These are phyloP conservation scores for Meyerozyma sp. DNA, from an alignment of 1,139 yeast genomes.

Conservation along the genomic window DNA sequence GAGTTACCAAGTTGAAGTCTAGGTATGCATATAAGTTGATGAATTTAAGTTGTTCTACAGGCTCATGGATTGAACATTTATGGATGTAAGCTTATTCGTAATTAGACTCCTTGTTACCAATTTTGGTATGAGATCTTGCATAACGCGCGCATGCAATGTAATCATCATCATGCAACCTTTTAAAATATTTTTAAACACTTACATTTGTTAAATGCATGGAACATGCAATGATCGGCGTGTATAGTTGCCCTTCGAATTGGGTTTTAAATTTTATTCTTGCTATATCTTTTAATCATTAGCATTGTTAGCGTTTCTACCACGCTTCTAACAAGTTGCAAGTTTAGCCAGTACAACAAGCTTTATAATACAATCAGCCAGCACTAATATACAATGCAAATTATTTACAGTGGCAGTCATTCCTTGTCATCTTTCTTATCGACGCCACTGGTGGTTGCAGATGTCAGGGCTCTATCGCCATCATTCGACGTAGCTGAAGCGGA, in stretches of 20 bases:
- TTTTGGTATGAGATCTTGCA: no score
- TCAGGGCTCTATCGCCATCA: conserved; percentile 1
- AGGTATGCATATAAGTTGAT: neutral
- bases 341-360: neutral
- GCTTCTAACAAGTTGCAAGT: neutral
- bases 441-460: conserved; percentile 2
- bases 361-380: neutral
- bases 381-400: conserved; percentile 1
- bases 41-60: no score
- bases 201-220: no score
- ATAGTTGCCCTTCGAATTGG: no score
- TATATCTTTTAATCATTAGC: neutral
- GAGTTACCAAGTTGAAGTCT: no score
- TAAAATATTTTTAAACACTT: no score
- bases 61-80: no score
- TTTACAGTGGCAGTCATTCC: conserved; percentile 1
- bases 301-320: neutral
- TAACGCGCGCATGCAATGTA: no score
- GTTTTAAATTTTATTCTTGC: neutral
- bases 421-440: conserved; percentile 2
- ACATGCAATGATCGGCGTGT: no score
- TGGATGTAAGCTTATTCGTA: no score
- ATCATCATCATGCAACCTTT: no score
- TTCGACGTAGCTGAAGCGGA: conserved; percentile 2
- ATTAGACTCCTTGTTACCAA: no score